phyloP scores from a whole-genome alignment of 2,329 filamentous ascomycete genomes.

The Nannizziopsis barbatae region DNA sequence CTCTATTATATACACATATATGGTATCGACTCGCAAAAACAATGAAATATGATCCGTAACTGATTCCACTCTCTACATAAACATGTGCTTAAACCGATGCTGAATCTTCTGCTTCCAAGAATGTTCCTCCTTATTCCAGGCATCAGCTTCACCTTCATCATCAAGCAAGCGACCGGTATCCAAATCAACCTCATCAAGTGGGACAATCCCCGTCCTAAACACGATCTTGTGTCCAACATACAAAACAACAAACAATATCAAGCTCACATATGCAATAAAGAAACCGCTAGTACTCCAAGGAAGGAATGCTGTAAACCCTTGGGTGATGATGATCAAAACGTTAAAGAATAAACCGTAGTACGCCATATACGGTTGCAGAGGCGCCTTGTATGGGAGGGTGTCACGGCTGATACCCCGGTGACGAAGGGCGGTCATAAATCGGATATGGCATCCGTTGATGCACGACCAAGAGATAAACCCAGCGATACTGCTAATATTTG shows the following conservation, averaged over 20 bases:
- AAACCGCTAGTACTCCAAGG: slow-evolving; percentile 51
- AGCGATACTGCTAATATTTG: slow-evolving; percentile 27
- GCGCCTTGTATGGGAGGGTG: slow-evolving; percentile 50
- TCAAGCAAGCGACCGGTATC: slow-evolving; percentile 29
- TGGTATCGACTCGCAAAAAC: background rate
- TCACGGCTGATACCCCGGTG: slow-evolving; percentile 48
- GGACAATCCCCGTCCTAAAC: slow-evolving; percentile 29
- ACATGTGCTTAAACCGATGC: slow-evolving; percentile 8
- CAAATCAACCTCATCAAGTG: slow-evolving; percentile 33
- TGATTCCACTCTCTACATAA: slow-evolving; percentile 1
- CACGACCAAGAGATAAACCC: slow-evolving; percentile 31
- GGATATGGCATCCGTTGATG: slow-evolving; percentile 47
- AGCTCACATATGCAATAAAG: slow-evolving; percentile 53
- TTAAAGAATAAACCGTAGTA: slow-evolving; percentile 58
- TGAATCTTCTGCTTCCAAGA: slow-evolving; percentile 23
- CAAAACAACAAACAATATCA: slow-evolving; percentile 52
- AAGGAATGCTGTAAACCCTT: slow-evolving; percentile 59
- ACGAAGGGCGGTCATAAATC: slow-evolving; percentile 51
- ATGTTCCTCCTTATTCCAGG: slow-evolving; percentile 19
- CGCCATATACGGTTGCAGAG: slow-evolving; percentile 53
- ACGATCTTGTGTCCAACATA: slow-evolving; percentile 50
- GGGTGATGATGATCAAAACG: slow-evolving; percentile 53
- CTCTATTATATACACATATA: background rate
- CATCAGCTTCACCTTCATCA: background rate
- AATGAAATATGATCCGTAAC: background rate